Base-by-base conservation (phyloP, 2,329 filamentous ascomycete genomes). In the Aspergillus sclerotialis region DNA sequence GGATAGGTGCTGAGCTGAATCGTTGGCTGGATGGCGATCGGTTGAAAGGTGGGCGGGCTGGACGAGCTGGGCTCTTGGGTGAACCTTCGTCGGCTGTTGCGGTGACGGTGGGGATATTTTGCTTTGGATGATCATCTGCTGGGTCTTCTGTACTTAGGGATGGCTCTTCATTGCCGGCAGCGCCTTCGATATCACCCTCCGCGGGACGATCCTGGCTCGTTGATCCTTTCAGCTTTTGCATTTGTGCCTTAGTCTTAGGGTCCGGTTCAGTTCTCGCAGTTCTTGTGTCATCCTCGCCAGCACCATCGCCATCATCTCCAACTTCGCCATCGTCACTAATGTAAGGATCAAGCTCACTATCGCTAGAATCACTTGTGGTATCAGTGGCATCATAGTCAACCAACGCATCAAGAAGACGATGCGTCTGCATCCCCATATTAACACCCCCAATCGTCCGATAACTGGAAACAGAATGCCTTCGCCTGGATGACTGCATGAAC, bases 1-100 rank as follows among this genome's bases (percentile, higher is more conserved):
- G 85, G 1, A 85, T 77, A 0, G 84, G 78, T 5, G 76, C 78
- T 32, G 82, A 88, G 0, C 80, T 82, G 55, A 90, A 90, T 24
- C 57, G 49, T 35, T 57, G 58, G 40, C 53, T 57, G 18, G 59
- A 63, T 11, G 56, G 39, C 15, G 49, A 52, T 8, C 52, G 58
- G 40, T 38, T 51, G 15, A 56, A 37, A 2, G 37, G 16, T 29
- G 58, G 58, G 16, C 50, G 50, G 14, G 27, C 31, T n/a, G 32
- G 28, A 7, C 40, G 36, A 6, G 51, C 16, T 30, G 44, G 38
- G 28, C 36, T 47, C 35, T 43, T 48, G 3, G 50, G 49, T 1
- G 55, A 53, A 7, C 32, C 40, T 8, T 39, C 35, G 7, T 54
- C 52, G 7, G 39, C 42, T 5, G 47, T 37, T 10, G 48, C 42